Base-by-base conservation (phyloP, 345 rosid species). In the Euphorbia tirucalli region DNA sequence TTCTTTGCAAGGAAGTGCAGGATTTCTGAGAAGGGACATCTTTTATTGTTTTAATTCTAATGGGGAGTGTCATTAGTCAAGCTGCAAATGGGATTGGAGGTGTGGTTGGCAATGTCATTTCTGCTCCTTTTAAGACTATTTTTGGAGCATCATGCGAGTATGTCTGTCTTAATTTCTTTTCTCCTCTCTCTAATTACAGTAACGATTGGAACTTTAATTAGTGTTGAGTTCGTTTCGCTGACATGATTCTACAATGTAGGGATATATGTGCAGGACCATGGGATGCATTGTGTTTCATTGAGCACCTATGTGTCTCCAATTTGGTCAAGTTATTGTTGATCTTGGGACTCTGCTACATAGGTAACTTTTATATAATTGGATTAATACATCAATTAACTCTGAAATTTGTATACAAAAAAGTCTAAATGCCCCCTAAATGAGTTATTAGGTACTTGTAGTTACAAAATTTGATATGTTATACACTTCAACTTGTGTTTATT, bases 251-350 rank as follows among this genome's bases (percentile, higher is more conserved):
- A 59, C 16, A 73, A 68, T 76, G 77, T 83, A 92, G 97, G 75
- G 88, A 80, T 30, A 63, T 87, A 61, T 93, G 96, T 75, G 39
- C 85, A 8, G 91, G 96, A 32, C 84, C 88, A 44, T 87, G 94
- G 98, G 93, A 93, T 54, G 50, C 85, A 27, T 21, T 80, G 19
- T 90, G 96, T 80, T 93, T 93, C 75, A 77, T 93, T 6, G 94
- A 93, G 79, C 90, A 89, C 74, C 75, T 90, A 13, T 89, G 98
- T 59, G 68, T 90, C 72, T 58, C 87, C 48, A 81, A 90, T 75
- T 81, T 93, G 68, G 76, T 84, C 25, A 93, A 87, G 71, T 72
- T 93, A 31, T 31, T 87, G 54, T 25, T 87, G 80, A 89, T 86
- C 56, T 72, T 84, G 49, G 80, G 73, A 69, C 93, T 90, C 68